A percentile compares a stretch with the other conserved stretches of the same genome.
Evolutionary conservation across 2,329 filamentous ascomycete species (phyloP).

Genomic region (Aspergillus sojae): DNA sequence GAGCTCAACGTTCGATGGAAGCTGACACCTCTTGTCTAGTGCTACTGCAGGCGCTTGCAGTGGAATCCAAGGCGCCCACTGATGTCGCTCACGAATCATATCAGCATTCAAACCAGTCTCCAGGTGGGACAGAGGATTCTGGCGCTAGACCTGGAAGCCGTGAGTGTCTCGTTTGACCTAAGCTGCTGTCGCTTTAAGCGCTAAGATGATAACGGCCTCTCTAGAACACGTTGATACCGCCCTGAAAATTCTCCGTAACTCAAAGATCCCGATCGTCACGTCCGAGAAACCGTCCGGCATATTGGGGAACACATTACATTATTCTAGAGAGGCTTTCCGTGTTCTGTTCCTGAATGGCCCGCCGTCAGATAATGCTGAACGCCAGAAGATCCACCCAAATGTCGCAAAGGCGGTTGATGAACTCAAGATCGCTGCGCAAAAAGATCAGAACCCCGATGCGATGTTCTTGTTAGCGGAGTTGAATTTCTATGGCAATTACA

Average conservation of each 20-base stretch:
- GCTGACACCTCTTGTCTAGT: slow-evolving; percentile 32
- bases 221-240: slow-evolving; percentile 38
- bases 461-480: slow-evolving; percentile 88
- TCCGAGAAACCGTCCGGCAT: slow-evolving; percentile 59
- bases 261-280: slow-evolving; percentile 27
- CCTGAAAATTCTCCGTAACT: slow-evolving; percentile 32
- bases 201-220: background rate
- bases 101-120: slow-evolving; percentile 25
- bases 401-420: slow-evolving; percentile 62
- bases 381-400: slow-evolving; percentile 38
- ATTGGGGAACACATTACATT: slow-evolving; percentile 60
- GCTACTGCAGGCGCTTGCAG: slow-evolving; percentile 34
- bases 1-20: slow-evolving; percentile 12
- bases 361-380: slow-evolving; percentile 45
- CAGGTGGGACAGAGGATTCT: slow-evolving; percentile 19
- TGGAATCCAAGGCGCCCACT: slow-evolving; percentile 25
- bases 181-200: background rate
- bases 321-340: slow-evolving; percentile 64
- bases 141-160: slow-evolving; percentile 30
- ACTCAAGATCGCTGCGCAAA: slow-evolving; percentile 60
- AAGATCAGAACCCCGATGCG: slow-evolving; percentile 69
- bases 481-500: slow-evolving; percentile 95
- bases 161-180: slow-evolving; percentile 21
- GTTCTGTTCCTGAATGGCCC: slow-evolving; percentile 68
- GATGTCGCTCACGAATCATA: slow-evolving; percentile 22